Base-by-base conservation (phyloP, 306 rosid species). In the Trichosanthes cucumerina region DNA sequence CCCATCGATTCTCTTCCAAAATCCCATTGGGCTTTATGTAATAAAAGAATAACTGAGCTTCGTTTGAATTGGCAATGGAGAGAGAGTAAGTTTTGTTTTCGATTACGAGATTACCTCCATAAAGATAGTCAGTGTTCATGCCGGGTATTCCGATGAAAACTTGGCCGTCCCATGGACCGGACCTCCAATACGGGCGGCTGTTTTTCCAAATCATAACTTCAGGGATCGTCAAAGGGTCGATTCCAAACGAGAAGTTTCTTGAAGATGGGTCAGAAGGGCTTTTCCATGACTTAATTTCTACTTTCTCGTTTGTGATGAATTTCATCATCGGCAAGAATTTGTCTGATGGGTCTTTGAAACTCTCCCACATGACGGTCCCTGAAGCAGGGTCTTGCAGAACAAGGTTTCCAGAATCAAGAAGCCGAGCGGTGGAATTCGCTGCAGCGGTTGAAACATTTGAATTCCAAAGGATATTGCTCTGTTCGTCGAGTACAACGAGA, bases 141-240 rank as follows among this genome's bases (percentile, higher is more conserved):
- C 73, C 53, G 4, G 84, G 88, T 39, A 85, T 26, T 0, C 90
- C 90, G 4, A 83, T 68, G 44, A 87, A 85, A 7, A 77, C 59
- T 47, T 75, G 68, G 24, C 87, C 79, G 36, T 87, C 84, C 90
- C 88, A 87, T 26, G 90, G 87, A 44, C 88, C 90, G 21, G 82
- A 81, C 57, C 88, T 80, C 85, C 85, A 87, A 64, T 79, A 81
- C 0, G 79, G 13, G 49, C 46, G 80, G 4, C 33, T 1, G 11
- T 21, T 5, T 34, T 78, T 78, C 90, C 88, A 85, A 8, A 85
- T 72, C 6, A 83, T 56, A 14, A 77, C 70, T 47, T 87, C 83
- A 2, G 81, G 84, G 2, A 57, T 65, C 60, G 5, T 34, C 2
- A 77, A 62, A 3, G 72, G 74, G 60, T 82, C 84, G 24, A 86